These are phyloP conservation scores for Trypanosoma boissoni DNA, from an alignment of 208 protist species.

Conservation along the genomic window DNA sequence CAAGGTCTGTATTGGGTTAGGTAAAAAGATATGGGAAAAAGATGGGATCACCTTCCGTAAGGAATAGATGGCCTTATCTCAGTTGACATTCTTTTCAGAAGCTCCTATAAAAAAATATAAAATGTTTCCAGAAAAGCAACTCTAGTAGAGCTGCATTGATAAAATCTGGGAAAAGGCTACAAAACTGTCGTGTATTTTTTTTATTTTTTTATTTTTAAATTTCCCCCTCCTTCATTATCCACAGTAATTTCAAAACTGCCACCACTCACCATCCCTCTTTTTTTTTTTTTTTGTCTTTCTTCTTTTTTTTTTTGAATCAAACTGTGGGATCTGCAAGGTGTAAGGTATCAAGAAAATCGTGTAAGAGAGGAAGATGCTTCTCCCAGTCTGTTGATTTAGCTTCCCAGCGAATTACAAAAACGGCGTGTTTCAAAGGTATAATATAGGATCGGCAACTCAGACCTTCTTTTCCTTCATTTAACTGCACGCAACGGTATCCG, in stretches of 20 bases:
- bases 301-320: not conserved
- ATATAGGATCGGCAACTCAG: constrained; percentile 58
- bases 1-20: no score
- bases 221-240: not conserved
- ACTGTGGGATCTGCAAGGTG: constrained; percentile 16
- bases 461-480: constrained; percentile 42
- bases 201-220: not conserved
- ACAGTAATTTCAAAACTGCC: no score
- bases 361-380: constrained; percentile 32
- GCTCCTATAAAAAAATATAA: not conserved
- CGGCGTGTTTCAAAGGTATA: constrained; percentile 27
- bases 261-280: no score
- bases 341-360: constrained; percentile 53
- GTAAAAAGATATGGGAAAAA: no score
- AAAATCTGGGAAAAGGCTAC: not conserved
- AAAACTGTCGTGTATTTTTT: not conserved
- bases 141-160: not conserved
- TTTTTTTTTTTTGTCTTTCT: constrained; percentile 1
- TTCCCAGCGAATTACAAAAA: constrained; percentile 58
- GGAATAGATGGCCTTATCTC: no score
- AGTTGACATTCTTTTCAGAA: no score
- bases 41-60: no score
- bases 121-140: not conserved
- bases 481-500: constrained; percentile 41
- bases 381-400: constrained; percentile 38